Percentiles rank a stretch among this genome's conserved stretches.
Conservation (phyloP, 2,329 filamentous ascomycete species). For the Coniosporium tulheliwenetii region DNA sequence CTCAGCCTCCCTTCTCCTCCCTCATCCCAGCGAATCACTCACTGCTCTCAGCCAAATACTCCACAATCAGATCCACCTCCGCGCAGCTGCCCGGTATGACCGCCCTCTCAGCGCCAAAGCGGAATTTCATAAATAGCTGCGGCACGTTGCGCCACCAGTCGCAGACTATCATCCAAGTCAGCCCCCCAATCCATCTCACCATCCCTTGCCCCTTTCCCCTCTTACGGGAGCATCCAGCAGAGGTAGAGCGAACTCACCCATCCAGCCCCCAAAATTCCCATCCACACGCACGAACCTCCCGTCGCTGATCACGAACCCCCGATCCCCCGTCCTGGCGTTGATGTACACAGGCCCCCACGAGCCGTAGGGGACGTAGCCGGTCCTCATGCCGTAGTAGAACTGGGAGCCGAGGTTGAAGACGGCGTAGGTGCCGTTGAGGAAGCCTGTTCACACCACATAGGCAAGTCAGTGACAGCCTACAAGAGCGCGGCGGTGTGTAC, state of each 20-base stretch:
- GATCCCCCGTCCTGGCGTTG: neutral
- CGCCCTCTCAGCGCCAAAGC: no score
- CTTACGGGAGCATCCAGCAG: neutral
- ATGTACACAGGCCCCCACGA: slow-evolving; percentile 2
- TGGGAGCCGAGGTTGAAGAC: neutral
- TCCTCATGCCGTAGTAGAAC: no score
- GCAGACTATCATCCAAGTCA: neutral
- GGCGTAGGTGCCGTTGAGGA: neutral
- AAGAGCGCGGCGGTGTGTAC: no score
- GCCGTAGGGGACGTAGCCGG: slow-evolving; percentile 1
- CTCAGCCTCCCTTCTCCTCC: no score
- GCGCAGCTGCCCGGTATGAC: neutral
- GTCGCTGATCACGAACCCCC: slow-evolving; percentile 1
- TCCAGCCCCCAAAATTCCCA: neutral
- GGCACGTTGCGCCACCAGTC: neutral
- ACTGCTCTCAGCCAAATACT: neutral
- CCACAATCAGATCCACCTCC: neutral
- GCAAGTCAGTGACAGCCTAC: no score
- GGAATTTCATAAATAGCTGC: neutral
- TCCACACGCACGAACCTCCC: neutral
- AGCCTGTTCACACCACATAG: neutral
- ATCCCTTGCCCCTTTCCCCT: no score
- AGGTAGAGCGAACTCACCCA: neutral
- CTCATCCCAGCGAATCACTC: no score
- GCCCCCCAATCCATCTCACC: no score